Base-by-base conservation (phyloP, 1,284 basidiomycete genomes). In the Boletellus deceptivus region DNA sequence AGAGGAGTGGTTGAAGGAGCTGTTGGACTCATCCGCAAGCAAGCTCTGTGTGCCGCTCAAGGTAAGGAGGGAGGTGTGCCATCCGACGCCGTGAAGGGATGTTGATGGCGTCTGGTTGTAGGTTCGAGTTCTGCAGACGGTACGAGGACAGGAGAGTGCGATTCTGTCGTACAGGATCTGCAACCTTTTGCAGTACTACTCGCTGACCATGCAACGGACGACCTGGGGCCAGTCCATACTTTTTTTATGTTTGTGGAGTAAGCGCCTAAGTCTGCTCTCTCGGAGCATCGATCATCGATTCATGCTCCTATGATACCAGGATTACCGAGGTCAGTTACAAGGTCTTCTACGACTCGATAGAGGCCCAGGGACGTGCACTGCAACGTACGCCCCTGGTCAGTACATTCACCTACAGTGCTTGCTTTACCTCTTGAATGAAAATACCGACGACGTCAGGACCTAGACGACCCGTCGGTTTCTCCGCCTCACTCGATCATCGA, bases 161-260 rank as follows among this genome's bases (percentile, higher is more conserved):
- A 93, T 98, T 52, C 83, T 89, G 46, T 83, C 89, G 0, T 98
- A 96, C 72, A 91, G 91, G 65, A 86, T 99, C 47, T 87, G 92
- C 40, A 97, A 94, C 60, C 75, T 98, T n/a, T 72, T 99, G 3
- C 90, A 96, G 59, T 99, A 98, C 67, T 99, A 98, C 69, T 77
- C 87, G 64, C 70, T 91, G 18, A 98, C 93, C 0, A 97, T 99
- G 93, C 78, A 84, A 46, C 80, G 90, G 53, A 98, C 95, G 0
- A 87, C 98, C 44, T 95, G 96, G 1, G 76, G 80, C 11, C 75
- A 88, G 7, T 92, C 95, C 0, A 59, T 88, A 27, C 73, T 98
- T 51, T 89, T 87, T 3, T 78, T 75, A 88, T 89, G 0, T 72
- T 99, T 17, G 76, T 83, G 59, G 93, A 98, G 91, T 95, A 61